phyloP scores from a whole-genome alignment of 1,139 yeast genomes.

The Pichia sp. region DNA sequence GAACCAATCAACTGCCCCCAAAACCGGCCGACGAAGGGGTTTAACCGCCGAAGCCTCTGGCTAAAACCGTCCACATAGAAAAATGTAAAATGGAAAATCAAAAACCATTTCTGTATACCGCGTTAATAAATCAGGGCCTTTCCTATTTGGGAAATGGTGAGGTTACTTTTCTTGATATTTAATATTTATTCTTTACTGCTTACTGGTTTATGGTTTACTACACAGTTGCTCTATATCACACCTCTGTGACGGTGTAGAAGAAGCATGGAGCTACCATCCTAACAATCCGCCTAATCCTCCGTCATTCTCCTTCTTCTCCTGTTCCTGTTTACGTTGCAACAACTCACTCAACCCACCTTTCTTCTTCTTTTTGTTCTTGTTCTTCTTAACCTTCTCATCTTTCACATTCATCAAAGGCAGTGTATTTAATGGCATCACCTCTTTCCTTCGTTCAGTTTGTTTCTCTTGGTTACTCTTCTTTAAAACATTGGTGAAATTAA shows the following conservation, averaged over 20 bases:
- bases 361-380: conserved; percentile 17
- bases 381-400: conserved; percentile 1
- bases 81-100: too few relatives aligned
- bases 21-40: too few relatives aligned
- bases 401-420: neutral
- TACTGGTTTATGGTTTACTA: too few relatives aligned
- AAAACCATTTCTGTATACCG: neutral
- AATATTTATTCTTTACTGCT: too few relatives aligned
- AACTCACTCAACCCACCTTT: conserved; percentile 6
- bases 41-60: too few relatives aligned
- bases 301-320: conserved; percentile 1
- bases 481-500: neutral
- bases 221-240: too few relatives aligned
- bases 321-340: conserved; percentile 3
- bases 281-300: neutral
- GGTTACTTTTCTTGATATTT: neutral
- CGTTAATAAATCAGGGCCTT: neutral
- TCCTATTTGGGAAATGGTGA: neutral
- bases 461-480: neutral
- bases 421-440: neutral
- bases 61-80: too few relatives aligned
- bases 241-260: too few relatives aligned
- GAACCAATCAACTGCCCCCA: too few relatives aligned
- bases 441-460: neutral
- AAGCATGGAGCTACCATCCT: neutral